Base-by-base conservation (phyloP, 2,329 filamentous ascomycete species). In the Ophiostoma novo-ulmi region DNA sequence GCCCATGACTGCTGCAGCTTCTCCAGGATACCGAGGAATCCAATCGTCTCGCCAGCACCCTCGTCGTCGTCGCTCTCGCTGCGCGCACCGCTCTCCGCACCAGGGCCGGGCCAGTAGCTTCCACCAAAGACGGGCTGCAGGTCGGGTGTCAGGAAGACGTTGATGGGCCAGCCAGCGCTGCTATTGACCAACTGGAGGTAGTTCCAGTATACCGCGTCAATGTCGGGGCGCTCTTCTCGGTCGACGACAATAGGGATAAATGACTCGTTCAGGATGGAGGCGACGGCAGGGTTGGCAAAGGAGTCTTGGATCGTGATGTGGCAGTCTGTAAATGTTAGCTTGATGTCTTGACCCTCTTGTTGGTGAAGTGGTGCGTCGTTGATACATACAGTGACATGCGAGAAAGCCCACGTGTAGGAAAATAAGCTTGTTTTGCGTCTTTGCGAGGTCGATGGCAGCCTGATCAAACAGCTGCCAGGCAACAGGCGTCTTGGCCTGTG, bases 201-300 rank as follows among this genome's bases (percentile, higher is more conserved):
- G 81, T 97, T 97, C 93, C 97, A 97, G 79, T 98, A 98, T 74
- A 98, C 94, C 73, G 91, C 89, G 77, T 99, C 95, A 74, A 98
- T 88, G 77, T 98, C 94, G 10, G 94, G 94, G 36, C 94, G 89
- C 80, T 97, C 93, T 80, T 99, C 95, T 72, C 94, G 88, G 80
- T 99, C 95, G 76, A 98, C 87, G 76, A 97, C 91, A 78, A 98
- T 89, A 4, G 95, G 94, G 64, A 99, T 88, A 79, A 98, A 99
- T 71, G 88, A 87, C 72, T 89, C 84, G 81, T 98, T 99, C 48
- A 99, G 85, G 71, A 97, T 84, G 35, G 87, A 81, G 20, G 95
- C 93, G 72, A 97, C 89, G 73, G 93, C 88, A 1, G 87, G 83
- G 75, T 97, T 92, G 78, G 90, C 89, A 79, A 99, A 98, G 26